Evolutionary conservation across 73 alveolate species (phyloP).

Genomic region (Blepharisma stoltei): DNA sequence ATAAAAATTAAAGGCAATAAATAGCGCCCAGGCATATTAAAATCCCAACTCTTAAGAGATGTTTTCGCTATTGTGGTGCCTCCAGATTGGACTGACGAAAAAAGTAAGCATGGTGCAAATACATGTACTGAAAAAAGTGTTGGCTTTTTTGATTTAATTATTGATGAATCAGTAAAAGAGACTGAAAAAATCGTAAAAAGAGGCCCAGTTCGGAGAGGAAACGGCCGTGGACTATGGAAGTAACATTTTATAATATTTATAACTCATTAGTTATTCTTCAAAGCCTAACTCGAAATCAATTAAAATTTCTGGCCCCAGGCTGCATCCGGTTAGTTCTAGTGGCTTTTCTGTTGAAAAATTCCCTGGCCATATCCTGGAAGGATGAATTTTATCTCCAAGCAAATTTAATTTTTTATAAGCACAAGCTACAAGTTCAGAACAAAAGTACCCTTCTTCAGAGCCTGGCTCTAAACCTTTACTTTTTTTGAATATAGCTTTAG

Average conservation of each 20-base stretch:
- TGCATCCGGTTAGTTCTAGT: conserved; percentile 13
- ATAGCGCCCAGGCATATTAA: too few species aligned
- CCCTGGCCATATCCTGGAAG: conserved; percentile 62
- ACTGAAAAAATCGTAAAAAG: not conserved
- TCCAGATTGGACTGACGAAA: conserved; percentile 90
- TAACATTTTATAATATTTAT: not conserved
- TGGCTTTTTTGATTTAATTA: conserved; percentile 72
- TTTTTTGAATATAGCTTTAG: conserved; percentile 43
- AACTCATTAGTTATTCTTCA: too few species aligned
- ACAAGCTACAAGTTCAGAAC: conserved; percentile 84
- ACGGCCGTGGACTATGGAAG: conserved; percentile 23
- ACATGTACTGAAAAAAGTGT: conserved; percentile 68
- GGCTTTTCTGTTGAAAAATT: conserved; percentile 36
- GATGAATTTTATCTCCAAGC: conserved; percentile 35
- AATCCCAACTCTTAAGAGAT: conserved; percentile 83
- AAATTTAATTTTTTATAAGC: conserved; percentile 74
- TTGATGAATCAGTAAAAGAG: conserved; percentile 59
- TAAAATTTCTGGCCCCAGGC: conserved; percentile 13
- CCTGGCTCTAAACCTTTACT: conserved; percentile 21
- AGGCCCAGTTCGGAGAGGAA: conserved; percentile 23
- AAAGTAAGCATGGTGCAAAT: conserved; percentile 85
- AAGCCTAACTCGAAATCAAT: conserved; percentile 15
- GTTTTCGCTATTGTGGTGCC: conserved; percentile 94
- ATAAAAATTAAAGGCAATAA: too few species aligned
- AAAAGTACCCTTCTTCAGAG: conserved; percentile 56